Percentiles rank a stretch among this genome's conserved stretches.
These are phyloP conservation scores for Trichosporon sp. DNA, from an alignment of 1,284 basidiomycete species.

Conservation along the genomic window DNA sequence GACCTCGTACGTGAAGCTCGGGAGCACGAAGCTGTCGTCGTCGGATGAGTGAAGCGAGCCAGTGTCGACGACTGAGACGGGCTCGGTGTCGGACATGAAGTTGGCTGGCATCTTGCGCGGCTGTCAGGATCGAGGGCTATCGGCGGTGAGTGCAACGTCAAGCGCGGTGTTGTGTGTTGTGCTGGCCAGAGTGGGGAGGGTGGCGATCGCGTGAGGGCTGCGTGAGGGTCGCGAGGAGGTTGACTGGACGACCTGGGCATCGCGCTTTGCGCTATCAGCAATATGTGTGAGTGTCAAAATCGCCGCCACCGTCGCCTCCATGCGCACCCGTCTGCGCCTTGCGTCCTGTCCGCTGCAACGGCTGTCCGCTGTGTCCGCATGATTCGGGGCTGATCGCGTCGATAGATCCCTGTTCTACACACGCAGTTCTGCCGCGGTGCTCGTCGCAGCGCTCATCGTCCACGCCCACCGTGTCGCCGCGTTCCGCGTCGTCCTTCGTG, in stretches of 20 bases:
- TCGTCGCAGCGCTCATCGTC: not conserved
- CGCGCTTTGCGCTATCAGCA: not conserved
- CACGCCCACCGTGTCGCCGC: not conserved
- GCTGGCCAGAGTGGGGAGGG: not conserved
- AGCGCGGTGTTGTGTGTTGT: slow-evolving; percentile 5
- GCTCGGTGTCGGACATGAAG: not conserved
- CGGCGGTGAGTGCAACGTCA: not conserved
- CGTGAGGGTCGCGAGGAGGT: not conserved
- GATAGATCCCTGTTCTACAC: no score
- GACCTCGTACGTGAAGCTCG: slow-evolving; percentile 12
- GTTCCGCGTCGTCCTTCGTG: not conserved
- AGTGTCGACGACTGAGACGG: not conserved
- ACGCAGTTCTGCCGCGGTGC: not conserved
- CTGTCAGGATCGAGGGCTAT: no score
- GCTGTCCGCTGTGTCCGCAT: not conserved
- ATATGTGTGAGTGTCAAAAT: not conserved
- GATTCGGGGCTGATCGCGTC: no score
- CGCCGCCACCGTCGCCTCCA: not conserved
- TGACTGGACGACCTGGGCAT: not conserved
- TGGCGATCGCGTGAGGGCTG: slow-evolving; percentile 1
- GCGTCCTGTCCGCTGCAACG: no score
- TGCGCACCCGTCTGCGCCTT: not conserved
- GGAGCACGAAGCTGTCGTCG: slow-evolving; percentile 12
- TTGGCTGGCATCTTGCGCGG: not conserved
- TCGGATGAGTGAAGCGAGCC: not conserved